phyloP scores from a whole-genome alignment of 164 flowering plant species.

The Sextonia rubra region DNA sequence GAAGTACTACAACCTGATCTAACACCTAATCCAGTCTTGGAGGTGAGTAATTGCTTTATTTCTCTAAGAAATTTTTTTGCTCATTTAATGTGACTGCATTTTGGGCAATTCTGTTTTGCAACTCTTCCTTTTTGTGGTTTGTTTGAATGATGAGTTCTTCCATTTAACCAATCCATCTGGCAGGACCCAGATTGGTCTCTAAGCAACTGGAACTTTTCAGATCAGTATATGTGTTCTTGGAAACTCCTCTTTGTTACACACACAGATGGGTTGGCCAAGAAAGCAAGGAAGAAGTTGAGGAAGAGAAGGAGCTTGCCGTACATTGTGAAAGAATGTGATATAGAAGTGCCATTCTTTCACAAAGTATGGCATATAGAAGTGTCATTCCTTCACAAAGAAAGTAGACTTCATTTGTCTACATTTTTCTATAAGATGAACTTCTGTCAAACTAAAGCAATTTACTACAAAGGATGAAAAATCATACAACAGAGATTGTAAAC shows the following conservation, averaged over 20 bases:
- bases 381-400: too few species aligned
- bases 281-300: too few species aligned
- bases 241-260: slow-evolving; percentile 82
- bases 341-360: too few species aligned
- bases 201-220: slow-evolving; percentile 73
- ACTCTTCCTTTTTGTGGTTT: slow-evolving; percentile 28
- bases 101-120: slow-evolving; percentile 33
- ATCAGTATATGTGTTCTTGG: slow-evolving; percentile 82
- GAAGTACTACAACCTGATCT: slow-evolving; percentile 73
- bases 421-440: too few species aligned
- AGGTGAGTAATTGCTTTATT: slow-evolving; percentile 38
- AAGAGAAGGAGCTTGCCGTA: too few species aligned
- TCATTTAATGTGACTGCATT: slow-evolving; percentile 3
- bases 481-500: too few species aligned
- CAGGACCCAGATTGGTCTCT: slow-evolving; percentile 63
- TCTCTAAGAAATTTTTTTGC: neutral
- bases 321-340: too few species aligned
- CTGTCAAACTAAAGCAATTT: too few species aligned
- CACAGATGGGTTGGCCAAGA: slow-evolving; percentile 27
- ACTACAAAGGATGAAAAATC: too few species aligned
- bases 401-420: too few species aligned
- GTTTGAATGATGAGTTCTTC: slow-evolving; percentile 59
- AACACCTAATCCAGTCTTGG: slow-evolving; percentile 88
- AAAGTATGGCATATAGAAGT: too few species aligned
- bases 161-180: slow-evolving; percentile 50